Conservation (phyloP, 768 basidiomycete species). For the Erythrobasidium yunnanense region DNA sequence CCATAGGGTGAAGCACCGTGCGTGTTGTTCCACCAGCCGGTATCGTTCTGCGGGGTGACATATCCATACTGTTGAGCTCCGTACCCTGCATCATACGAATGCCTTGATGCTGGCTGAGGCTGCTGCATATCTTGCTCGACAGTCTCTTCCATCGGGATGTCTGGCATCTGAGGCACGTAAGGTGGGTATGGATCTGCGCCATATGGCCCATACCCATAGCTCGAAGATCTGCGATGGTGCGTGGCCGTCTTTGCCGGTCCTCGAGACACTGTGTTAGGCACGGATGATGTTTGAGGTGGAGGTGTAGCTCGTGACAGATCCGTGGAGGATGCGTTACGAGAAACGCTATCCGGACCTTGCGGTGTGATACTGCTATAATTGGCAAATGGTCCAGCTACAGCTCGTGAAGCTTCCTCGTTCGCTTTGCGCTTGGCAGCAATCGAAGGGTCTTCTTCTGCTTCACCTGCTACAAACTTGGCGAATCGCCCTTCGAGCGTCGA, state of each 20-base stretch:
- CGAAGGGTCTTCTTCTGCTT: conserved; percentile 40
- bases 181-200: conserved; percentile 27
- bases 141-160: neutral
- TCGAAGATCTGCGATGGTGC: conserved; percentile 17
- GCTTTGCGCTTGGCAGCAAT: conserved; percentile 8
- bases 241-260: neutral
- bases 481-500: conserved; percentile 85
- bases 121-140: neutral
- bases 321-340: conserved; percentile 26
- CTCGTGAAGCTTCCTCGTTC: conserved; percentile 42
- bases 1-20: conserved; percentile 10
- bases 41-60: conserved; percentile 19
- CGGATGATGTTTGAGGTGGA: conserved; percentile 11
- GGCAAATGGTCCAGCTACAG: conserved; percentile 67
- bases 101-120: neutral
- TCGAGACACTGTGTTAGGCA: conserved; percentile 16
- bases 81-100: neutral
- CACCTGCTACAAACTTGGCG: conserved; percentile 89
- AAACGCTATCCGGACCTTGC: conserved; percentile 10
- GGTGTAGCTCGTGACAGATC: conserved; percentile 10
- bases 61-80: conserved; percentile 20
- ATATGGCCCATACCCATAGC: conserved; percentile 22
- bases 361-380: conserved; percentile 89
- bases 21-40: conserved; percentile 23
- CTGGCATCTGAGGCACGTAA: conserved; percentile 15